These are phyloP conservation scores for Coemansia sp. DNA, from an alignment of 192 early-diverging fungal species.

Conservation along the genomic window DNA sequence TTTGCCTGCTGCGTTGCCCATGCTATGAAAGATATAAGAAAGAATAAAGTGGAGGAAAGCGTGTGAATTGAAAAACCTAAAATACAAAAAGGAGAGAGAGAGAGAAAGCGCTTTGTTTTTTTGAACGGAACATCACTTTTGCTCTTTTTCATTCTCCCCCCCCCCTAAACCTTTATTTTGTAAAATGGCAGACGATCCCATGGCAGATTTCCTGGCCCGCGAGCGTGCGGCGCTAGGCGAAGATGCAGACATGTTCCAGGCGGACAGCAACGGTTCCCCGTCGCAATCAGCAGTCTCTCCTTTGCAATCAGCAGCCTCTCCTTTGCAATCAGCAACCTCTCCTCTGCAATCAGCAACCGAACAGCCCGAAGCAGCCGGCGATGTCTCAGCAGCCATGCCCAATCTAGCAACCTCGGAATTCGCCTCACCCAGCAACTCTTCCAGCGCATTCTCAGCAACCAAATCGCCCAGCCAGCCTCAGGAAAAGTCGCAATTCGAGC, in stretches of 20 bases:
- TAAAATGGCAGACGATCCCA: slow-evolving; percentile 59
- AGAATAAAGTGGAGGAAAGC: neutral
- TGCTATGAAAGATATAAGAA: slow-evolving; percentile 4
- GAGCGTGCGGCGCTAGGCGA: slow-evolving; percentile 71
- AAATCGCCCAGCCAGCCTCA: neutral
- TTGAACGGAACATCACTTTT: neutral
- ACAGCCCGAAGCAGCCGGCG: neutral
- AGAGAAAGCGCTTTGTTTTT: neutral
- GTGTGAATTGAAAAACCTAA: neutral
- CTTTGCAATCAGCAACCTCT: neutral
- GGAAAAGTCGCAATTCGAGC: slow-evolving; percentile 31
- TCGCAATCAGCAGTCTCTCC: neutral
- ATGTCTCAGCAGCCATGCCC: neutral
- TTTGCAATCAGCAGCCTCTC: neutral
- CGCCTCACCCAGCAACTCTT: neutral
- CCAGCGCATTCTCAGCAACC: neutral
- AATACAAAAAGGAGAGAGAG: neutral
- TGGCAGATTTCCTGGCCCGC: slow-evolving; percentile 72
- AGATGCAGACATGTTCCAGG: slow-evolving; percentile 64
- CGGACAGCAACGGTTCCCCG: neutral
- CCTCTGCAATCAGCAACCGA: neutral
- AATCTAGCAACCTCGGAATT: neutral
- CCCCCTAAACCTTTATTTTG: neutral
- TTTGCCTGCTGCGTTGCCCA: slow-evolving; percentile 52
- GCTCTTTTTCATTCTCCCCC: slow-evolving; percentile 1